These are phyloP conservation scores for Flaveria ramosissima DNA, from an alignment of 129 eudicot species.

Conservation along the genomic window DNA sequence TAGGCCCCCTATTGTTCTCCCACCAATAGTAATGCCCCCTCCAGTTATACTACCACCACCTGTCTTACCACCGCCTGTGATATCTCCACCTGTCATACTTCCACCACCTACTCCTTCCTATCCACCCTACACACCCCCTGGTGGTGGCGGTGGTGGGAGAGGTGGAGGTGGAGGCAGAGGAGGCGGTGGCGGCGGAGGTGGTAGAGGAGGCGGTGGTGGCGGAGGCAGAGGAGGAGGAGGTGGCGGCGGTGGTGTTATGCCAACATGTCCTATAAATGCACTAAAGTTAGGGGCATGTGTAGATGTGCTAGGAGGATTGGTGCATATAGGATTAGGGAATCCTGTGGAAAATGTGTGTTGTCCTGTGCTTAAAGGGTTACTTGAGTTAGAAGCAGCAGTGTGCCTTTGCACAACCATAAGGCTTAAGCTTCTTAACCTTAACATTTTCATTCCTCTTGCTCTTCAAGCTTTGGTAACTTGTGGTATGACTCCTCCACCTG, in stretches of 20 bases:
- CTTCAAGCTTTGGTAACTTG: slow-evolving; percentile 72
- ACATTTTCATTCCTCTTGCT: slow-evolving; percentile 77
- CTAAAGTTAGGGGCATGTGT: slow-evolving; percentile 84
- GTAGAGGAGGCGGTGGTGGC: slow-evolving; percentile 18
- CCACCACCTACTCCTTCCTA: slow-evolving; percentile 49
- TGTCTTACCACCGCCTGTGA: slow-evolving; percentile 39
- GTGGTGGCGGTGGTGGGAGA: slow-evolving; percentile 28
- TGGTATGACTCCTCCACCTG: slow-evolving; percentile 84
- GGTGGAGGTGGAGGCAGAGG: slow-evolving; percentile 19
- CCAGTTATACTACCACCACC: slow-evolving; percentile 24
- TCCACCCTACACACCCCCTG: slow-evolving; percentile 64
- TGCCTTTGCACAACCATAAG: slow-evolving; percentile 91
- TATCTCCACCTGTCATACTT: slow-evolving; percentile 37
- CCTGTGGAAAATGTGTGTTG: slow-evolving; percentile 76
- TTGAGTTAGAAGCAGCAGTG: slow-evolving; percentile 89
- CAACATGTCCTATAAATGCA: slow-evolving; percentile 81
- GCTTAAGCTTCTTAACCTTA: slow-evolving; percentile 77
- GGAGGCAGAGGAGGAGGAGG: slow-evolving; percentile 7
- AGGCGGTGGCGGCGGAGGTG: slow-evolving; percentile 21
- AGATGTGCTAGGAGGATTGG: slow-evolving; percentile 82
- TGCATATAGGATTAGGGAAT: slow-evolving; percentile 79
- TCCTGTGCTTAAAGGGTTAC: slow-evolving; percentile 82
- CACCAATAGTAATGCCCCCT: slow-evolving; percentile 39
- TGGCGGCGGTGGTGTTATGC: slow-evolving; percentile 44
- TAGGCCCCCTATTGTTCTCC: slow-evolving; percentile 32